Percentiles rank a stretch among this genome's conserved stretches.
These are phyloP conservation scores for Cyclotella sp. DNA, from an alignment of 108 stramenopile species.

Conservation along the genomic window DNA sequence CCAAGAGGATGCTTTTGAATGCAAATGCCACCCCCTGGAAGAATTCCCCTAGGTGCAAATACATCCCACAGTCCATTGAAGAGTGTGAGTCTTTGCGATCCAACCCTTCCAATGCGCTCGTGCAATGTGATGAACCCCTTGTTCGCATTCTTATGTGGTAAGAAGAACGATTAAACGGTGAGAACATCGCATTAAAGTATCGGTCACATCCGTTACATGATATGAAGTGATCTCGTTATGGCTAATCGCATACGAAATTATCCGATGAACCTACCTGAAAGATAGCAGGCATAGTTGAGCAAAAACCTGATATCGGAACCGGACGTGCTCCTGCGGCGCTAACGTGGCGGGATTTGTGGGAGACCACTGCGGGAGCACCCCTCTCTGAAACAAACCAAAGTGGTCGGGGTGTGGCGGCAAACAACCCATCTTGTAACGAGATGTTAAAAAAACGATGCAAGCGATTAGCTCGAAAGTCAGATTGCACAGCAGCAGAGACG, in stretches of 20 bases:
- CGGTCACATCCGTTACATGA: too few species aligned
- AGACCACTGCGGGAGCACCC: slow-evolving; percentile 64
- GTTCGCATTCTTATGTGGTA: slow-evolving; percentile 18
- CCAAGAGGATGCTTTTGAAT: slow-evolving; percentile 33
- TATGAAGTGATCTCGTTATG: too few species aligned
- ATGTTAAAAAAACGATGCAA: slow-evolving; percentile 67
- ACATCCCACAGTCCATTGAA: slow-evolving; percentile 70
- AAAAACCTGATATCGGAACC: slow-evolving; percentile 80
- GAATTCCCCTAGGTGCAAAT: slow-evolving; percentile 62
- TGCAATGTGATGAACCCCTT: slow-evolving; percentile 82
- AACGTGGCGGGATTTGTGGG: slow-evolving; percentile 78
- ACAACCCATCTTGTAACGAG: slow-evolving; percentile 79
- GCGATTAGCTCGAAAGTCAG: slow-evolving; percentile 63
- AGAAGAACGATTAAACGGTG: neutral
- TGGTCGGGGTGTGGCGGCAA: slow-evolving; percentile 75
- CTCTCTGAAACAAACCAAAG: slow-evolving; percentile 84
- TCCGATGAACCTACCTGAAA: slow-evolving; percentile 30
- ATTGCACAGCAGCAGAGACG: slow-evolving; percentile 20
- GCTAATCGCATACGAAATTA: too few species aligned
- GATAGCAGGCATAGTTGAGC: slow-evolving; percentile 51
- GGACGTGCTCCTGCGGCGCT: slow-evolving; percentile 79
- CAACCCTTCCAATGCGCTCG: slow-evolving; percentile 87
- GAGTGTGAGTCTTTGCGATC: slow-evolving; percentile 82
- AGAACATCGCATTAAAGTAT: neutral
- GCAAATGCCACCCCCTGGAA: slow-evolving; percentile 79